Evolutionary conservation across 2,329 filamentous ascomycete genomes (phyloP).

Genomic region (Coniella vitis): DNA sequence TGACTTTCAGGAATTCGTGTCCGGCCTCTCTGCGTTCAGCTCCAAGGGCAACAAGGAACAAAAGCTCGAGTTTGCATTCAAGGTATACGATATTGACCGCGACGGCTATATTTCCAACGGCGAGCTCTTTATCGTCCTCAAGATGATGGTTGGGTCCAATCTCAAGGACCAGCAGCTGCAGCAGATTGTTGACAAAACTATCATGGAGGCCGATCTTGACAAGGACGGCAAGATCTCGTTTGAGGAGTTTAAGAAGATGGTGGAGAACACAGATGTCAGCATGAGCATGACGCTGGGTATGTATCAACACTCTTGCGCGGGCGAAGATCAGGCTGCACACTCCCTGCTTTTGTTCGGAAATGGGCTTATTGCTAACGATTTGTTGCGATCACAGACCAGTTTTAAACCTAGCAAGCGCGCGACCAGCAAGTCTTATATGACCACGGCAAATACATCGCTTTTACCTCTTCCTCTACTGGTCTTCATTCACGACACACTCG

Average conservation of each 20-base stretch:
- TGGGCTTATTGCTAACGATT: background rate
- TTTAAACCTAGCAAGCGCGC: background rate
- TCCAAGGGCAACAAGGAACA: slow-evolving; percentile 99
- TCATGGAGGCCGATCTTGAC: slow-evolving; percentile 98
- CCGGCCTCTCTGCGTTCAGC: slow-evolving; percentile 88
- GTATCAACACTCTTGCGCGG: slow-evolving; percentile 22
- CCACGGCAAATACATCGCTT: background rate
- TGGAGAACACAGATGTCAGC: slow-evolving; percentile 82
- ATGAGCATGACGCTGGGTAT: slow-evolving; percentile 68
- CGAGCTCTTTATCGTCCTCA: slow-evolving; percentile 97
- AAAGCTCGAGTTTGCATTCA: slow-evolving; percentile 96
- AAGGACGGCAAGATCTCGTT: slow-evolving; percentile 98
- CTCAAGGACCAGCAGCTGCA: slow-evolving; percentile 98
- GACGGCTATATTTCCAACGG: slow-evolving; percentile 99
- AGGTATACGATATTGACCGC: slow-evolving; percentile 98
- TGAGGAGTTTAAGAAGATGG: slow-evolving; percentile 98
- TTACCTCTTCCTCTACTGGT: background rate
- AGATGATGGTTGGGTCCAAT: slow-evolving; percentile 99
- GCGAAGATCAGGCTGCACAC: background rate
- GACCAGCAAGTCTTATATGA: background rate
- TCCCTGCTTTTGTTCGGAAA: background rate
- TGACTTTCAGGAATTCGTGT: slow-evolving; percentile 98
- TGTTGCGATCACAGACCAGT: slow-evolving; percentile 1
- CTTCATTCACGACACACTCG: background rate
- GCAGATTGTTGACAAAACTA: slow-evolving; percentile 99